Percentiles rank a stretch among this genome's conserved stretches.
phyloP scores from a whole-genome alignment of 768 basidiomycete species.

The Pleurotus citrinopileatus region DNA sequence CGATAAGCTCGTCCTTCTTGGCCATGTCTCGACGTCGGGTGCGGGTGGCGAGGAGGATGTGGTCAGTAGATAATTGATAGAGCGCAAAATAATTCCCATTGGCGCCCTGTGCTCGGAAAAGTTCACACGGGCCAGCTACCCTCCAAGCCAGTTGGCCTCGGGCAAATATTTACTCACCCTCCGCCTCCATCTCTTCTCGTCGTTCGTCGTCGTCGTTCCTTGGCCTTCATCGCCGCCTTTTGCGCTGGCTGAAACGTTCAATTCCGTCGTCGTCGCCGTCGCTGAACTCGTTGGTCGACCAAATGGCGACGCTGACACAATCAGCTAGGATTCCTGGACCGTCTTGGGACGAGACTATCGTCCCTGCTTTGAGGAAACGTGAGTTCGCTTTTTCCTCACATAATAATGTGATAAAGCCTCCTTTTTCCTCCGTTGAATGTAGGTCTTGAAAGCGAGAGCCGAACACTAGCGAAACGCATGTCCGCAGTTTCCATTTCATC shows the following conservation, averaged over 20 bases:
- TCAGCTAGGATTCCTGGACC: conserved; percentile 42
- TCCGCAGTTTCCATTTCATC: conserved; percentile 70
- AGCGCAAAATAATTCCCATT: not conserved
- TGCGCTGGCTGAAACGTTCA: conserved; percentile 4
- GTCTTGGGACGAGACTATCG: conserved; percentile 81
- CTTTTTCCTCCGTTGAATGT: conserved; percentile 14
- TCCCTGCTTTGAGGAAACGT: conserved; percentile 80
- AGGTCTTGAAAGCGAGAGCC: conserved; percentile 83
- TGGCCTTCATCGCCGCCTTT: not conserved
- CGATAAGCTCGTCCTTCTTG: conserved; percentile 57
- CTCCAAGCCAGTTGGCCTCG: not conserved
- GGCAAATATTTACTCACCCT: not conserved
- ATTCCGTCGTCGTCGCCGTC: not conserved
- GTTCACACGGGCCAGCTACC: conserved; percentile 5
- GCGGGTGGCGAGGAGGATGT: not conserved
- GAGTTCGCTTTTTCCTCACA: conserved; percentile 23
- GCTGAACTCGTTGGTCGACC: not conserved
- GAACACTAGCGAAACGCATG: conserved; percentile 72
- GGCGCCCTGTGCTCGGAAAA: not conserved
- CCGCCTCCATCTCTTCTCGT: not conserved
- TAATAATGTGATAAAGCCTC: conserved; percentile 9
- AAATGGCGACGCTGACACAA: conserved; percentile 26
- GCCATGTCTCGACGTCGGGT: conserved; percentile 31
- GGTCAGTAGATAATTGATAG: not conserved
- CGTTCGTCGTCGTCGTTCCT: not conserved